Percentiles rank a stretch among this genome's conserved stretches.
Conservation (phyloP, 2,329 filamentous ascomycete genomes). For the Dothideomycetidae sp. region DNA sequence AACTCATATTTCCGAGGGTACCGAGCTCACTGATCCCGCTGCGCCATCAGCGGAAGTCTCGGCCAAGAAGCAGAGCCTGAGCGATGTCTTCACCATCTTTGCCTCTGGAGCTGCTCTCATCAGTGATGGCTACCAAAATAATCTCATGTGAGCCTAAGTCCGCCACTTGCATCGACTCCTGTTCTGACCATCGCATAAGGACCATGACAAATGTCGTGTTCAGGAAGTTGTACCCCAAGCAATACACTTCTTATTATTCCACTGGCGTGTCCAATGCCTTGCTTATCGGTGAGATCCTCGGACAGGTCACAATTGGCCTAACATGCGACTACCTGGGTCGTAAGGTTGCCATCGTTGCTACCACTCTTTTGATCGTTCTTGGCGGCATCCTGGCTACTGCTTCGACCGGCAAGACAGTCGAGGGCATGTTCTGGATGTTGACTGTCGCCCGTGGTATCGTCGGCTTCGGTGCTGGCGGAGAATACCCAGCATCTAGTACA, state of each 20-base stretch:
- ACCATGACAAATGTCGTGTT: slow-evolving; percentile 24
- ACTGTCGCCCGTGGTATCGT: slow-evolving; percentile 35
- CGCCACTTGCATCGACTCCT: too few species aligned
- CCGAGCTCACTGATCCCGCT: background rate
- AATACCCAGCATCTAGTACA: slow-evolving; percentile 35
- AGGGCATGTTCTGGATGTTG: slow-evolving; percentile 42
- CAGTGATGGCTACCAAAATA: slow-evolving; percentile 25
- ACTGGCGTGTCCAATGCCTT: slow-evolving; percentile 17
- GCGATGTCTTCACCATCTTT: slow-evolving; percentile 13
- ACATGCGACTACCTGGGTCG: slow-evolving; percentile 34
- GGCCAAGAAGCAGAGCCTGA: slow-evolving; percentile 9
- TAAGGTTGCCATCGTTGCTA: slow-evolving; percentile 32
- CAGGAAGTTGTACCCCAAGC: slow-evolving; percentile 15
- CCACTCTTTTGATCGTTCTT: slow-evolving; percentile 33
- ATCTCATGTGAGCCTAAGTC: slow-evolving; percentile 20
- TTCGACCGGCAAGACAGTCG: slow-evolving; percentile 30
- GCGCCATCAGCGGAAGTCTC: background rate
- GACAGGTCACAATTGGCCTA: slow-evolving; percentile 28
- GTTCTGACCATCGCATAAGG: too few species aligned
- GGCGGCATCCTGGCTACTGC: slow-evolving; percentile 32
- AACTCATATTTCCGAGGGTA: background rate
- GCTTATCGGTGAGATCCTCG: slow-evolving; percentile 30
- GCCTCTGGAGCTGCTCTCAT: slow-evolving; percentile 21
- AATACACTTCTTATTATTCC: slow-evolving; percentile 12
- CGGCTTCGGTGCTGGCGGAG: slow-evolving; percentile 35